Percentiles rank a stretch among this genome's conserved stretches.
Conservation (phyloP, 345 rosid genomes). For the Heritiera fomes region DNA sequence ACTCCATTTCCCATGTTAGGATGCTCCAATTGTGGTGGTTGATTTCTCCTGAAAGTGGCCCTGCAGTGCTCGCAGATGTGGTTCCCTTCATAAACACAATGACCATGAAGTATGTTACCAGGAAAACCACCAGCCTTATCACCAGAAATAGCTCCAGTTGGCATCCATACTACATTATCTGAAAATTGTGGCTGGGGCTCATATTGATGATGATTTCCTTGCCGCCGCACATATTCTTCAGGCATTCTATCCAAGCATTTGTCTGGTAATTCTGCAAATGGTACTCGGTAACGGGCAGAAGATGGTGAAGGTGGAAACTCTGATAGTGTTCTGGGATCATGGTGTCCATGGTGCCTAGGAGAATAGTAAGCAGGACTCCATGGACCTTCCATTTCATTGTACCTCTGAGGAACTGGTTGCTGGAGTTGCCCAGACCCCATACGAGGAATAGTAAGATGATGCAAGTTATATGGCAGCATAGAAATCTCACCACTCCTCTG, state of each 20-base stretch:
- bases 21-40: slow-evolving; percentile 58
- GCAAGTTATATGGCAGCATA: slow-evolving; percentile 55
- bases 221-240: slow-evolving; percentile 71
- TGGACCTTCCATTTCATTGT: slow-evolving; percentile 69
- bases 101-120: slow-evolving; percentile 63
- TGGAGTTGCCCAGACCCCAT: slow-evolving; percentile 41
- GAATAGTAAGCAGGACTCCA: slow-evolving; percentile 81
- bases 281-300: slow-evolving; percentile 63
- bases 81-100: slow-evolving; percentile 62
- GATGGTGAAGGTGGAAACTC: slow-evolving; percentile 87
- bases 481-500: slow-evolving; percentile 61
- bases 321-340: slow-evolving; percentile 59
- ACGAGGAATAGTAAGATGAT: slow-evolving; percentile 49
- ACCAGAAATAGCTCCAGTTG: slow-evolving; percentile 54
- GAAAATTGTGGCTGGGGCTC: slow-evolving; percentile 61
- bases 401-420: slow-evolving; percentile 59
- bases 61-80: slow-evolving; percentile 66
- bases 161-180: slow-evolving; percentile 77
- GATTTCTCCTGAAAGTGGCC: slow-evolving; percentile 56
- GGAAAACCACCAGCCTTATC: slow-evolving; percentile 80
- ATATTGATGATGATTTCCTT: slow-evolving; percentile 47
- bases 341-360: slow-evolving; percentile 82
- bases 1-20: slow-evolving; percentile 57
- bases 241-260: slow-evolving; percentile 62
- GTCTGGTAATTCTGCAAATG: slow-evolving; percentile 64